phyloP scores from a whole-genome alignment of 768 basidiomycete genomes.

The Trametes cubensis region DNA sequence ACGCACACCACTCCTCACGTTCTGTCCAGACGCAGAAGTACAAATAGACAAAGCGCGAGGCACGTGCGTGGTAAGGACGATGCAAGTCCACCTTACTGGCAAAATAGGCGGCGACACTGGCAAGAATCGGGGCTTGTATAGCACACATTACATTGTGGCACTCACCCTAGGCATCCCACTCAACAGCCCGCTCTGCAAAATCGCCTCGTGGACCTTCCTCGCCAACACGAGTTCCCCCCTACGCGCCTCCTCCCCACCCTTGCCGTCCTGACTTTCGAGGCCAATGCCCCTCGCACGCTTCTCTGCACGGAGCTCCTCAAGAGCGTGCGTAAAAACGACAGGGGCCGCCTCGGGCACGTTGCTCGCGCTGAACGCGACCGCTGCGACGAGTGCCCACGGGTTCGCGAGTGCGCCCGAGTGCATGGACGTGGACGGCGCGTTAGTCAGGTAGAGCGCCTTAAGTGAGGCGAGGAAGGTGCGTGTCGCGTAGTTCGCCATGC shows the following conservation, averaged over 20 bases:
- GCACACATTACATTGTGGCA: not conserved
- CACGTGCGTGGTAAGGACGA: no score
- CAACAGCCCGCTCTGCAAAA: conserved; percentile 63
- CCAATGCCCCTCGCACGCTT: conserved; percentile 1
- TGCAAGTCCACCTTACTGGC: no score
- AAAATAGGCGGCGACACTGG: no score
- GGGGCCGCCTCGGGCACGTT: conserved; percentile 64
- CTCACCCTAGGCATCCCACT: conserved; percentile 61
- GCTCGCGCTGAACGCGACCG: conserved; percentile 58
- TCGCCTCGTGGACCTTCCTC: conserved; percentile 59
- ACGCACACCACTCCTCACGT: no score
- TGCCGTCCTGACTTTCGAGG: no score
- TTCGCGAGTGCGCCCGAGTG: conserved; percentile 37
- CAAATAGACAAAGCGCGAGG: no score
- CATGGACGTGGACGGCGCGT: conserved; percentile 15
- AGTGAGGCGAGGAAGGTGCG: conserved; percentile 46
- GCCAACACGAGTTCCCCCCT: conserved; percentile 48
- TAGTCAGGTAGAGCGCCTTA: conserved; percentile 48
- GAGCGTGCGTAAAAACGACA: conserved; percentile 51
- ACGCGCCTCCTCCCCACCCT: conserved; percentile 17
- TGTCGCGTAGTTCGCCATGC: conserved; percentile 41
- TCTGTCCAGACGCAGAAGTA: no score
- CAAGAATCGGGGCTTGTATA: no score
- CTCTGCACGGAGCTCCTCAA: conserved; percentile 41
- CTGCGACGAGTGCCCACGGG: conserved; percentile 64